Evolutionary conservation across 2,329 filamentous ascomycete genomes (phyloP), one percentile per base, ranked within the genome.

Genomic region (Emergomyces pasteurianus): DNA sequence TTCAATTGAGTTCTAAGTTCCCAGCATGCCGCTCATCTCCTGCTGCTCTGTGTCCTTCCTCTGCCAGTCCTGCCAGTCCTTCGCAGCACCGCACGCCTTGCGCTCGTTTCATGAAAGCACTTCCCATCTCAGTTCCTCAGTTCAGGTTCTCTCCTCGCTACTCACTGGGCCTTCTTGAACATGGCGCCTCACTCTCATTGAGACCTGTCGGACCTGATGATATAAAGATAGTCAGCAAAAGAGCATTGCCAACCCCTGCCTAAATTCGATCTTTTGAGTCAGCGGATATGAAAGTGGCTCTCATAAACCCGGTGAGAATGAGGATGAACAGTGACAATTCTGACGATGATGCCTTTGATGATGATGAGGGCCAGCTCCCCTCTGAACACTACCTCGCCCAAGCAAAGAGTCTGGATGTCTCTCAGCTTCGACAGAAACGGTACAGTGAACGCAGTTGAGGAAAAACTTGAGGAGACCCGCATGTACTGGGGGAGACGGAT

Each of bases 401-500:
- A 61, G 67, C 67, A 36, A 59, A 71, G 63, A 63, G 31, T 47
- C 62, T 70, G 1, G 58, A 72, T 65, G 40, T 71, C 36, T 69
- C 65, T 4, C 47, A 67, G 61, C 68, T 71, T 47, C 42, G 62
- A 65, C 58, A 72, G 61, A 70, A 70, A 62, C 58, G 58, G n/a
- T 71, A 72, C 38, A 70, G 67, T 55, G n/a, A 52, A 21, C 0
- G 65, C 50, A 23, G 71, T 62, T 12, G 47, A 72, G 63, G 54
- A 65, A 26, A 68, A 60, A 23, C 62, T 72, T 16, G 65, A 72
- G 57, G n/a, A 71, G 55, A 68, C 63, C 21, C 14, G 49, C 14
- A 58, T 63, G 46, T 67, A 66, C 55, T 72, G 59, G 67, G 53
- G 71, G 18, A 54, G n/a, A n/a, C n/a, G n/a, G 61, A 66, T 71